Evolutionary conservation across 2,329 filamentous ascomycete species (phyloP), one percentile per base, ranked within the genome.

Genomic region (Alternaria solani): DNA sequence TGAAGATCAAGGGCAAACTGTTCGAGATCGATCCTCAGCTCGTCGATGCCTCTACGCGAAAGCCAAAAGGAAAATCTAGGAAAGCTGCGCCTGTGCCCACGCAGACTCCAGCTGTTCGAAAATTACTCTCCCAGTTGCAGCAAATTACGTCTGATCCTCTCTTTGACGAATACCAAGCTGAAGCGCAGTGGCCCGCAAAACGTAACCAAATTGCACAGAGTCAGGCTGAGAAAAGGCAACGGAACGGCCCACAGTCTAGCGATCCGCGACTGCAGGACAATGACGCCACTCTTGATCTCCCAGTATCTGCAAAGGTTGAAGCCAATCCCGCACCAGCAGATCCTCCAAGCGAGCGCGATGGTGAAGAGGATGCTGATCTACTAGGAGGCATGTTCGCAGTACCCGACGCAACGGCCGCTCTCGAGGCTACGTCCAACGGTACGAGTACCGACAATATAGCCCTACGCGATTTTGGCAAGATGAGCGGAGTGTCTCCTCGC

Each of bases 391-490:
- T 89, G 81, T 89, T 89, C 64, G 79, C 78, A 41, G 72, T 80
- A 26, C 78, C 80, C 26, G 75, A 78, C n/a, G 63, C 79, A 39
- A 72, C 75, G 26, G 43, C 87, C 77, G 86, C 72, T 16, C 64
- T 63, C 3, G 69, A 63, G 9, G 9, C 30, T 5, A 38, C 73
- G 69, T 23, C 46, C 26, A 51, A 63, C 5, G 51, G 55, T 57
- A 62, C 39, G 49, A 64, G 51, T 64, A 85, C 87, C 2, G 75
- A 81, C 6, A 88, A 85, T 57, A 78, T 93, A 4, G 85, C 82
- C 1, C 85, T 96, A 49, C 85, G 91, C 43, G 91, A 97, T 70
- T 97, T 98, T 83, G 93, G 92, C 1, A 93, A 92, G 76, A 89
- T 88, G 82, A 86, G 87, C 14, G 94, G 94, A 7, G 79, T 96